Evolutionary conservation across 345 rosid species (phyloP).

Genomic region (Gossypium australe): DNA sequence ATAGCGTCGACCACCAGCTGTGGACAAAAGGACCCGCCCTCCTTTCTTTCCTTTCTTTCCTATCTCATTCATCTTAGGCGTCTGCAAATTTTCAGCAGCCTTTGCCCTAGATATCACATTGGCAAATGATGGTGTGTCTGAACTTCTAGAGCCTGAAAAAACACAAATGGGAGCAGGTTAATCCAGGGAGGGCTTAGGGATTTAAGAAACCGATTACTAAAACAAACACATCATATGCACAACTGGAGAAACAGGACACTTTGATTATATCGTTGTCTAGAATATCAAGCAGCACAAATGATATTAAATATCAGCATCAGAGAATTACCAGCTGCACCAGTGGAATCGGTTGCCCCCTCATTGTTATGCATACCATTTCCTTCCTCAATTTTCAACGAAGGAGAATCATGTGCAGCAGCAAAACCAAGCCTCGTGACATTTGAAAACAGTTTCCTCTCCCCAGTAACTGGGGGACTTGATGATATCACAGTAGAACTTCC

Average conservation of each 20-base stretch:
- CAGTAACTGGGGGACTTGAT: conserved; percentile 57
- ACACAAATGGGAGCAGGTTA: conserved; percentile 4
- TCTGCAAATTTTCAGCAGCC: conserved; percentile 30
- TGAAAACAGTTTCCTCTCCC: conserved; percentile 74
- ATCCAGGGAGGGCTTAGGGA: background rate
- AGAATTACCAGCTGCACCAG: conserved; percentile 34
- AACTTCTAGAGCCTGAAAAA: conserved; percentile 43
- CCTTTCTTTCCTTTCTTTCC: conserved; percentile 80
- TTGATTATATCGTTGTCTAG: background rate
- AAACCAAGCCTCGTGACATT: conserved; percentile 84
- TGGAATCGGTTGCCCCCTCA: conserved; percentile 31
- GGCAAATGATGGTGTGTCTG: conserved; percentile 67
- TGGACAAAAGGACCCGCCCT: conserved; percentile 69
- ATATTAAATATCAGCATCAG: background rate
- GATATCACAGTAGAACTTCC: conserved; percentile 50
- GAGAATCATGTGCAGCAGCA: conserved; percentile 91
- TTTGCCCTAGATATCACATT: conserved; percentile 56
- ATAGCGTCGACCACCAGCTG: conserved; percentile 81
- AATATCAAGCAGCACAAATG: background rate
- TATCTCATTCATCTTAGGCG: conserved; percentile 40
- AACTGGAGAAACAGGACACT: background rate
- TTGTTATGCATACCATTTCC: conserved; percentile 26
- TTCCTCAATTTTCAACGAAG: conserved; percentile 60
- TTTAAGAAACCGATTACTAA: background rate
- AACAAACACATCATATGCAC: background rate